Percentiles rank a stretch among this genome's conserved stretches.
Conservation (phyloP, 108 stramenopile species). For the Cyclostephanos tholiformis region DNA sequence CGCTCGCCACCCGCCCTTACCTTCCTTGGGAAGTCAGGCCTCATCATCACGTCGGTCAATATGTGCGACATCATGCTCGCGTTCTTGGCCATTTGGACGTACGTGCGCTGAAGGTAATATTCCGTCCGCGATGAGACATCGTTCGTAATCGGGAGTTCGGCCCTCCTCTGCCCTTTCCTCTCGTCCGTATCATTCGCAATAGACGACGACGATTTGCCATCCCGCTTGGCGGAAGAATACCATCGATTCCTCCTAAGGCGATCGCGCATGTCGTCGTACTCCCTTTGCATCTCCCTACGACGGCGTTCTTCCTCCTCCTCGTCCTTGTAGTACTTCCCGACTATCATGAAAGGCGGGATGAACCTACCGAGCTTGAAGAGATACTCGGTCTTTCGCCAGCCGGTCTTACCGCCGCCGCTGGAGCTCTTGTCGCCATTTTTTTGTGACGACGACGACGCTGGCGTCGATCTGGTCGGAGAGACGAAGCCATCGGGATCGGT, state of each 20-base stretch:
- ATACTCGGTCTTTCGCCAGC: slow-evolving; percentile 44
- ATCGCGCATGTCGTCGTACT: slow-evolving; percentile 31
- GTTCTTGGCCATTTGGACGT: slow-evolving; percentile 45
- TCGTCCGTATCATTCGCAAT: background rate
- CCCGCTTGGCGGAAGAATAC: slow-evolving; percentile 1
- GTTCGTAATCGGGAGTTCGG: slow-evolving; percentile 12
- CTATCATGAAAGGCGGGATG: slow-evolving; percentile 37
- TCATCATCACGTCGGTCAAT: slow-evolving; percentile 19
- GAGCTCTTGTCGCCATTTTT: background rate
- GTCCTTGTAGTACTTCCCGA: slow-evolving; percentile 43
- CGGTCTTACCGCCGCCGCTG: background rate
- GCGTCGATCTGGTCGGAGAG: background rate
- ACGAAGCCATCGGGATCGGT: slow-evolving; percentile 23
- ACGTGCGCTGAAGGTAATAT: slow-evolving; percentile 32
- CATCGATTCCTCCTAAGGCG: slow-evolving; percentile 30
- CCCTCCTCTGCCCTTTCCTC: background rate
- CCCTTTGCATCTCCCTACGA: slow-evolving; percentile 17
- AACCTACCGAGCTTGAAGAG: slow-evolving; percentile 40
- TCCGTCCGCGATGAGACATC: slow-evolving; percentile 7
- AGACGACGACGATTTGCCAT: background rate
- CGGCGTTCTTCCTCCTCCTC: slow-evolving; percentile 25
- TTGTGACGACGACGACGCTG: background rate
- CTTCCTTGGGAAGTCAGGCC: slow-evolving; percentile 35
- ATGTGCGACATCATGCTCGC: slow-evolving; percentile 32
- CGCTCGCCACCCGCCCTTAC: slow-evolving; percentile 22